Conservation (phyloP, 208 protist species). For the Trypanosoma caninum region DNA sequence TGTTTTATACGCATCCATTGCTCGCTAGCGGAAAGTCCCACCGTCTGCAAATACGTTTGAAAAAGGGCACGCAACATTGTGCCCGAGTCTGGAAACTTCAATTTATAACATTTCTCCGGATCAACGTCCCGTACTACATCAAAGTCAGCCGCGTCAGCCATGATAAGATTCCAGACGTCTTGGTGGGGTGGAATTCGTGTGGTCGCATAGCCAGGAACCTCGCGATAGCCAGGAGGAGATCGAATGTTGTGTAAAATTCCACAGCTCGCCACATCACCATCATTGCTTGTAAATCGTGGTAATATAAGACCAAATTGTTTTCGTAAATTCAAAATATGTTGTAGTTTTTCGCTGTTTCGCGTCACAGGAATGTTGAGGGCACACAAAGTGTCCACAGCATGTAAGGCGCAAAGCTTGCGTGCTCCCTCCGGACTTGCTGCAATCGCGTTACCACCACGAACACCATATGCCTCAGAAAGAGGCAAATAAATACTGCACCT, state of each 20-base stretch:
- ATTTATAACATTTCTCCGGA: conserved; percentile 13
- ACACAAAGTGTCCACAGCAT: conserved; percentile 62
- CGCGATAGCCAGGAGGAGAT: conserved; percentile 60
- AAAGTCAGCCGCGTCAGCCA: conserved; percentile 45
- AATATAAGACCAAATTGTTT: conserved; percentile 41
- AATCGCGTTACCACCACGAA: conserved; percentile 66
- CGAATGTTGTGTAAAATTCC: conserved; percentile 18
- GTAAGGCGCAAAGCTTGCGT: conserved; percentile 36
- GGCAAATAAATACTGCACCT: conserved; percentile 61
- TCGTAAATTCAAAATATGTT: conserved; percentile 45
- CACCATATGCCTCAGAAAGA: conserved; percentile 51
- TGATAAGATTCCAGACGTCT: conserved; percentile 58
- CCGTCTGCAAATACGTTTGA: conserved; percentile 19
- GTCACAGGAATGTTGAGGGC: conserved; percentile 45
- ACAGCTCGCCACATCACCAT: not conserved
- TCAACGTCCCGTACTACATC: conserved; percentile 36
- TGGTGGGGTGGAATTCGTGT: conserved; percentile 28
- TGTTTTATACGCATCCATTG: conserved; percentile 34
- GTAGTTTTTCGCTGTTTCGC: conserved; percentile 18
- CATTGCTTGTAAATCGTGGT: conserved; percentile 29
- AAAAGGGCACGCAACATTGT: conserved; percentile 28
- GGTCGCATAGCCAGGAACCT: conserved; percentile 12
- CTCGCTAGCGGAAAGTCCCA: conserved; percentile 4
- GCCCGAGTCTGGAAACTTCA: conserved; percentile 10
- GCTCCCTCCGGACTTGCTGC: conserved; percentile 26